Evolutionary conservation across 108 stramenopile species (phyloP).

Genomic region (Asterionellopsis glacialis): DNA sequence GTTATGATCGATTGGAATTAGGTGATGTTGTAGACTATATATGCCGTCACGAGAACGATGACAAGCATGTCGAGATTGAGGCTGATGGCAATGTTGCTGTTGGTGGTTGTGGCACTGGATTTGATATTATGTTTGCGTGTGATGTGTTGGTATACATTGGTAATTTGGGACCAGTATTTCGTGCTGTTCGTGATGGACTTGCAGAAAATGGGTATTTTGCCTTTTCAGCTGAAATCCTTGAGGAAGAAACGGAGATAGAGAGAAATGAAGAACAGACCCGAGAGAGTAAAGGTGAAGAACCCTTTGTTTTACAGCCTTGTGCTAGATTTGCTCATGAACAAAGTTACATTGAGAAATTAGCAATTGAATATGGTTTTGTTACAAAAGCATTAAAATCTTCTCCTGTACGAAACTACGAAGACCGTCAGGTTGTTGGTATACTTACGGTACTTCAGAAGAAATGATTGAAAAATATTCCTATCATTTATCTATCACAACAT

Average conservation of each 20-base stretch:
- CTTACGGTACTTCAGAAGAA: too few relatives aligned
- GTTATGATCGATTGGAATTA: slow-evolving; percentile 44
- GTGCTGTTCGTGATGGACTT: slow-evolving; percentile 22
- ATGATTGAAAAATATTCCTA: too few relatives aligned
- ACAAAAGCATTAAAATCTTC: too few relatives aligned
- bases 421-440: too few relatives aligned
- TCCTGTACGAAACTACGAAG: too few relatives aligned
- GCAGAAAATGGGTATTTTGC: slow-evolving; percentile 41
- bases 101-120: slow-evolving; percentile 9
- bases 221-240: slow-evolving; percentile 55
- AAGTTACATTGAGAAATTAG: slow-evolving; percentile 38
- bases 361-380: slow-evolving; percentile 23
- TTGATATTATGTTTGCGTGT: slow-evolving; percentile 64
- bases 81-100: slow-evolving; percentile 32
- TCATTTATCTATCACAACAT: too few relatives aligned
- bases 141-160: slow-evolving; percentile 69
- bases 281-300: slow-evolving; percentile 14
- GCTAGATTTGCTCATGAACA: slow-evolving; percentile 62
- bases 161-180: slow-evolving; percentile 39
- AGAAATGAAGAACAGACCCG: too few relatives aligned
- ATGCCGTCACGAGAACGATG: too few relatives aligned
- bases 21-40: slow-evolving; percentile 29
- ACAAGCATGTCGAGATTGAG: too few relatives aligned
- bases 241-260: slow-evolving; percentile 24
- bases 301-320: slow-evolving; percentile 43